Base-by-base conservation (phyloP, 345 rosid species). In the Schrenkiella parvula region DNA sequence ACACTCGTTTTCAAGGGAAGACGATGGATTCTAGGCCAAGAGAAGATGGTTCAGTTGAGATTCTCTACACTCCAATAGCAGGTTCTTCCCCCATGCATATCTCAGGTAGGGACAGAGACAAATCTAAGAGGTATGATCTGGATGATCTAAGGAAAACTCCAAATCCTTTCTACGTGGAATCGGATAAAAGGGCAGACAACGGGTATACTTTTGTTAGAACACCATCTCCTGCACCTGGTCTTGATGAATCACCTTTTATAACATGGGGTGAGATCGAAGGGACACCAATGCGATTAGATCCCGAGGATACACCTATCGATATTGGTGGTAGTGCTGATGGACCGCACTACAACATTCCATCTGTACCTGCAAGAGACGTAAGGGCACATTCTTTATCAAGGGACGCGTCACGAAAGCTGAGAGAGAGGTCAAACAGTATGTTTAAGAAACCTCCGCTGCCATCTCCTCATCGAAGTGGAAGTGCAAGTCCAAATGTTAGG, bases 241-340 rank as follows among this genome's bases (percentile, higher is more conserved):
- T 78, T 48, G 97, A 91, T 78, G 97, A 82, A 34, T 95, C 98
- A 0, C 99, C 99, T 0, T 89, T 95, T 79, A 83, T 95, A 31
- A 95, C 99, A 0, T 95, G 99, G 99, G 99, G 98, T 83, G 97
- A 95, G 82, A 91, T 95, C 26, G 99, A 95, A 66, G 98, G 99
- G 52, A 95, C 99, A 0, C 99, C 98, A 2, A 43, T 95, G 85
- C 84, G 97, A 54, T 78, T 95, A 84, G 99, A 91, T 48, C 54
- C 75, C 0, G 99, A 95, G 79, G 99, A 95, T 52, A 87, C 99
- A 1, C 99, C 96, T 8, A 62, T 89, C 26, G 97, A 91, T 80
- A 88, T 91, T 13, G 98, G 99, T 41, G 99, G 98, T 14, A 81
- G 84, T 64, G 91, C 90, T 47, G 85, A 88, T 57, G 92, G 98